Evolutionary conservation across 257 asterid genomes (phyloP).

Genomic region (Leonotis leonurus): DNA sequence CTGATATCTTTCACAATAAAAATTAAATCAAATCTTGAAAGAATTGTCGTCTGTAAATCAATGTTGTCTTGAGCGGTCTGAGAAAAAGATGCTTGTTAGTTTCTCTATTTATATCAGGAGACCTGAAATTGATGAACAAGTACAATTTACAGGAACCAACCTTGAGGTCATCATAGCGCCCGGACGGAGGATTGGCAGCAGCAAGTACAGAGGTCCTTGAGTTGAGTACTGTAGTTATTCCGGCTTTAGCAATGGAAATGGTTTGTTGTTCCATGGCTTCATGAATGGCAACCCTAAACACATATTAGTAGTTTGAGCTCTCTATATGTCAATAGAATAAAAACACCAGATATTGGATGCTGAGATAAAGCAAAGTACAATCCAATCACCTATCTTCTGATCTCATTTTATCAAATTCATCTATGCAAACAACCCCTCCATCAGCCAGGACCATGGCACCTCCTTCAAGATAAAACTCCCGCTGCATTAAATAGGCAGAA

Average conservation of each 20-base stretch:
- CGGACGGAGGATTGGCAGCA: slow-evolving; percentile 99
- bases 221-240: slow-evolving; percentile 97
- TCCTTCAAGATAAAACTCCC: slow-evolving; percentile 98
- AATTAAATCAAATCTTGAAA: slow-evolving; percentile 90
- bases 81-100: slow-evolving; percentile 21
- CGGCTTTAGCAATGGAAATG: slow-evolving; percentile 97
- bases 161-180: slow-evolving; percentile 98
- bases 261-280: slow-evolving; percentile 99
- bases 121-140: background rate
- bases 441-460: slow-evolving; percentile 99
- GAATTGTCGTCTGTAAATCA: slow-evolving; percentile 97
- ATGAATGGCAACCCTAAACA: slow-evolving; percentile 91
- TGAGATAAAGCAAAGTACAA: background rate
- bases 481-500: slow-evolving; percentile 36
- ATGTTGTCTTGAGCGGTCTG: slow-evolving; percentile 99
- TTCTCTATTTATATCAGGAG: slow-evolving; percentile 1
- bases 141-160: slow-evolving; percentile 20
- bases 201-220: slow-evolving; percentile 99
- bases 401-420: slow-evolving; percentile 99
- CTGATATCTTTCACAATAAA: slow-evolving; percentile 93
- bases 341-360: background rate
- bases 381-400: slow-evolving; percentile 80
- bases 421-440: slow-evolving; percentile 99
- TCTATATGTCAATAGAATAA: slow-evolving; percentile 7
- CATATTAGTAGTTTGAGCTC: slow-evolving; percentile 15